Percentiles rank a stretch among this genome's conserved stretches.
Evolutionary conservation across 306 rosid genomes (phyloP).

Genomic region (Trichosanthes cucumerina): DNA sequence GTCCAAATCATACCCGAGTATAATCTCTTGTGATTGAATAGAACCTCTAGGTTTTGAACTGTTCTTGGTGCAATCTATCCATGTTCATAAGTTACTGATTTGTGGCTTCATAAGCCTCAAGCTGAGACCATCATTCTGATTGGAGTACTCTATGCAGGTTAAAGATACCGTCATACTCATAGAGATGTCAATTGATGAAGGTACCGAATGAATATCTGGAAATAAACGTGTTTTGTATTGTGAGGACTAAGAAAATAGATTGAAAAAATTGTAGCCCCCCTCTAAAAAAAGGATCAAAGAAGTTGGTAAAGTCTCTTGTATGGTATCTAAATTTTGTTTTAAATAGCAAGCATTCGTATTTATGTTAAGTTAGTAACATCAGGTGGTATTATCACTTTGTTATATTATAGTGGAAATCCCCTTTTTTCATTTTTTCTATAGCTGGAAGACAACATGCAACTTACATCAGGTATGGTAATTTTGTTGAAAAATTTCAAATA

Average conservation of each 20-base stretch:
- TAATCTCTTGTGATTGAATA: not conserved
- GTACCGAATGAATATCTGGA: not conserved
- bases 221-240: not conserved
- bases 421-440: not conserved
- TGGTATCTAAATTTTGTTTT: not conserved
- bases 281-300: not conserved
- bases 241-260: not conserved
- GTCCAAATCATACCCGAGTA: not conserved
- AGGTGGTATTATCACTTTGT: not conserved
- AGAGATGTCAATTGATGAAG: not conserved
- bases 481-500: not conserved
- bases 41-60: not conserved
- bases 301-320: not conserved
- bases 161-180: not conserved
- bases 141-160: constrained; percentile 8
- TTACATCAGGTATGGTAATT: not conserved
- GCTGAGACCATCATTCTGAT: not conserved
- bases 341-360: not conserved
- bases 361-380: not conserved
- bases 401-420: not conserved
- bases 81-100: not conserved
- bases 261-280: not conserved
- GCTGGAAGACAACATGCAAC: not conserved
- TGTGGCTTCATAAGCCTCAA: not conserved
- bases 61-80: not conserved